Evolutionary conservation across 2,329 filamentous ascomycete species (phyloP).

Genomic region (Cytospora piceicola): DNA sequence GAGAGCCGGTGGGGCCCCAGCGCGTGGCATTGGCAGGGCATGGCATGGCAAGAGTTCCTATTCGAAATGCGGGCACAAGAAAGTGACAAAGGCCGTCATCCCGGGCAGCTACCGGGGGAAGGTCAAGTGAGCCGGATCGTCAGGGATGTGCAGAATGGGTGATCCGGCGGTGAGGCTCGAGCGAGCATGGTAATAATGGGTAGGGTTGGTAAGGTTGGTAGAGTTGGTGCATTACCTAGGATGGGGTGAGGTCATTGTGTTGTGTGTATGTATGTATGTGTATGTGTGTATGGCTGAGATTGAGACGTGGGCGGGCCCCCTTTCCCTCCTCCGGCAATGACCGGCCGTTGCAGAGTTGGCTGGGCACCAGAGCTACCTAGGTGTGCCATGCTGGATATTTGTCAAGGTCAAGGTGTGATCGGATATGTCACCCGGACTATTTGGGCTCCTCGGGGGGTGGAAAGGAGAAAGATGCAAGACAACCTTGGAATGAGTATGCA

Average conservation of each 20-base stretch:
- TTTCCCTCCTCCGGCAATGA: too few relatives aligned
- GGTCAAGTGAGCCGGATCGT: constrained; percentile 5
- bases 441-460: background rate
- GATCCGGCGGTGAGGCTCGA: constrained; percentile 14
- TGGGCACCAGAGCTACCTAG: too few relatives aligned
- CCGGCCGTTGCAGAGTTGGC: too few relatives aligned
- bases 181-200: too few relatives aligned
- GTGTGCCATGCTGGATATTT: too few relatives aligned
- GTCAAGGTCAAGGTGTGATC: background rate
- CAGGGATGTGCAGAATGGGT: constrained; percentile 12
- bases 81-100: constrained; percentile 20
- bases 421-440: background rate
- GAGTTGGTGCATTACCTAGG: too few relatives aligned
- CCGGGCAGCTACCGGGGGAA: background rate
- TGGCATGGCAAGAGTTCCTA: constrained; percentile 23
- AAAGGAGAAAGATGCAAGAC: background rate
- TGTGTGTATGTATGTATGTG: too few relatives aligned
- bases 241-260: too few relatives aligned
- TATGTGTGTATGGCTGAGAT: too few relatives aligned
- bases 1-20: constrained; percentile 18
- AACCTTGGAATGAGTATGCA: background rate
- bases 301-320: too few relatives aligned
- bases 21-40: background rate
- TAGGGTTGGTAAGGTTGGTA: too few relatives aligned
- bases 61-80: constrained; percentile 11